These are phyloP conservation scores for Fusarium staphyleae DNA, from an alignment of 2,329 filamentous ascomycete genomes.

Conservation along the genomic window DNA sequence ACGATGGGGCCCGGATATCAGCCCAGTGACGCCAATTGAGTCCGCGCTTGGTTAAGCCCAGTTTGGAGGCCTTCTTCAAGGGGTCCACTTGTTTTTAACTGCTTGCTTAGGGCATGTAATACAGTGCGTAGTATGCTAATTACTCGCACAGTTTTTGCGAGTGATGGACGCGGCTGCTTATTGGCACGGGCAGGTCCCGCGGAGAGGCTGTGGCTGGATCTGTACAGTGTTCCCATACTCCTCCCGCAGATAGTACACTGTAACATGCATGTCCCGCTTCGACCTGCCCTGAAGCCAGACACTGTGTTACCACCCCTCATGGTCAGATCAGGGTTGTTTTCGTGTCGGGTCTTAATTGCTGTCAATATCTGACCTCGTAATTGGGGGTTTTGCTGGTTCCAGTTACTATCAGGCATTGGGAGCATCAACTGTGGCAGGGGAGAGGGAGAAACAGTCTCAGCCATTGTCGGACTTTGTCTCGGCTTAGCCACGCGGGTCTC, in stretches of 20 bases:
- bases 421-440: too few species aligned
- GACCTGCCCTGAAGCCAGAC: neutral
- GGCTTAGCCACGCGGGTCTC: slow-evolving; percentile 32
- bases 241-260: neutral
- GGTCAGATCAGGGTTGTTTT: too few species aligned
- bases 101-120: slow-evolving; percentile 8
- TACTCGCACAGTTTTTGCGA: neutral
- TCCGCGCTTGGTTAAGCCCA: slow-evolving; percentile 35
- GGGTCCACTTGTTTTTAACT: slow-evolving; percentile 25
- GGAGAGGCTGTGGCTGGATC: neutral
- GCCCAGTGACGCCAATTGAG: slow-evolving; percentile 39
- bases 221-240: neutral
- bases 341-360: too few species aligned
- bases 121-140: slow-evolving; percentile 12
- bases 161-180: neutral
- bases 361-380: too few species aligned
- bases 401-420: too few species aligned
- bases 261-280: neutral
- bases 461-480: slow-evolving; percentile 22
- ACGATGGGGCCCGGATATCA: slow-evolving; percentile 44
- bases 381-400: neutral
- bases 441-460: neutral
- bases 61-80: slow-evolving; percentile 16
- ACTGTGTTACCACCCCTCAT: too few species aligned
- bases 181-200: slow-evolving; percentile 7